These are phyloP conservation scores for Fusarium palustre DNA, from an alignment of 2,329 filamentous ascomycete species.

Conservation along the genomic window DNA sequence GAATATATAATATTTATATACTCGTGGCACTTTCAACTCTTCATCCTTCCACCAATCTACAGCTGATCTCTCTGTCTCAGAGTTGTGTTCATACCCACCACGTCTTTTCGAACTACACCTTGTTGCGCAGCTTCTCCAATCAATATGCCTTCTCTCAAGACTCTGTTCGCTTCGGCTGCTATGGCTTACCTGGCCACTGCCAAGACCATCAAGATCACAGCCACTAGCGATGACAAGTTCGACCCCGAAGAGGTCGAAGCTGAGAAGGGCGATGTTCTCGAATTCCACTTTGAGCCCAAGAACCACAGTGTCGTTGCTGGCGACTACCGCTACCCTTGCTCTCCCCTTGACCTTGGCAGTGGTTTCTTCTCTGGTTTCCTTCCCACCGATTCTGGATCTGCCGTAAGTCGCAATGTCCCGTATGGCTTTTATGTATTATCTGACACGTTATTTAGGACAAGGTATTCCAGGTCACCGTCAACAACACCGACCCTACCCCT, in stretches of 20 bases:
- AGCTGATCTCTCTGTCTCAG: background rate
- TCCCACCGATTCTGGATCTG: constrained; percentile 44
- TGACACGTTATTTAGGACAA: constrained; percentile 46
- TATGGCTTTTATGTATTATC: background rate
- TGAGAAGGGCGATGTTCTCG: constrained; percentile 51
- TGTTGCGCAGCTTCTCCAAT: background rate
- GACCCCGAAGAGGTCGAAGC: constrained; percentile 51
- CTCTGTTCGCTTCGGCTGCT: constrained; percentile 41
- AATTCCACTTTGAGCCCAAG: constrained; percentile 53
- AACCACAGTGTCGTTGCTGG: constrained; percentile 56
- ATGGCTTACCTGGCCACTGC: constrained; percentile 46
- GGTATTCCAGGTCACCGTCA: constrained; percentile 52
- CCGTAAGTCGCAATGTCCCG: constrained; percentile 38
- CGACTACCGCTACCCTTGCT: constrained; percentile 53
- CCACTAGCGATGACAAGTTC: constrained; percentile 51
- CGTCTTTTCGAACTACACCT: background rate
- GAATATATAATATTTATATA: constrained; percentile 2
- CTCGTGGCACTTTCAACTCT: constrained; percentile 1
- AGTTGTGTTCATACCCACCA: background rate
- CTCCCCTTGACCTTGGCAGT: constrained; percentile 47
- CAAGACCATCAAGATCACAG: constrained; percentile 52
- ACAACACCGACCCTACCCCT: constrained; percentile 50
- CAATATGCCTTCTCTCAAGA: constrained; percentile 49
- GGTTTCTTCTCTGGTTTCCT: constrained; percentile 56
- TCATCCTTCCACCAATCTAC: background rate